Conservation (phyloP, 768 basidiomycete genomes). For the Sporobolomyces pararoseus region DNA sequence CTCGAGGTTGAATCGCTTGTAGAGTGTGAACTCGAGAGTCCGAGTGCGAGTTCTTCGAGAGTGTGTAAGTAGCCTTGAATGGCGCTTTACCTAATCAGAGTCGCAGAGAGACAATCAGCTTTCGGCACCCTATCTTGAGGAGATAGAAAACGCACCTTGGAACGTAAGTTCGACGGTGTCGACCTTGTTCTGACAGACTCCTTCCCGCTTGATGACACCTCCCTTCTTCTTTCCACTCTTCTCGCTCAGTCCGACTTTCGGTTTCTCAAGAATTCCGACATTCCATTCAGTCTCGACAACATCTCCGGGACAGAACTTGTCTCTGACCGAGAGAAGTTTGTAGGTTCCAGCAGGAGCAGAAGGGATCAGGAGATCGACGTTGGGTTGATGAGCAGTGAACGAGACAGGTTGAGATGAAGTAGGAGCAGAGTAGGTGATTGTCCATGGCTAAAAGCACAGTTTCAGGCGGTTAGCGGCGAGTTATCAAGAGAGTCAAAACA, state of each 20-base stretch:
- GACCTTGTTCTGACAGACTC: conserved; percentile 10
- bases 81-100: conserved; percentile 34
- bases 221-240: conserved; percentile 33
- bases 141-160: conserved; percentile 5
- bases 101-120: not conserved
- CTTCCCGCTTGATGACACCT: conserved; percentile 1
- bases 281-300: conserved; percentile 61
- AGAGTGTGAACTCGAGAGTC: conserved; percentile 24
- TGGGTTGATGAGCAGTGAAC: conserved; percentile 18
- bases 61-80: conserved; percentile 38
- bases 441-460: conserved; percentile 70
- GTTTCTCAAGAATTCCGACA: conserved; percentile 76
- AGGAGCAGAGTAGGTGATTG: conserved; percentile 58
- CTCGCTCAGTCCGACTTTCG: conserved; percentile 64
- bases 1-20: conserved; percentile 41
- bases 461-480: not conserved
- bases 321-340: conserved; percentile 59
- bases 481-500: not conserved
- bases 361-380: conserved; percentile 27
- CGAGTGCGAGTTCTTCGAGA: conserved; percentile 27
- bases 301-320: conserved; percentile 78
- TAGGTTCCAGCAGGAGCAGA: conserved; percentile 43
- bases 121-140: too few species aligned
- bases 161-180: not conserved
- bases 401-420: not conserved